Evolutionary conservation across 345 rosid genomes (phyloP), one percentile per base, ranked within the genome.

Genomic region (Barbarea vulgaris): DNA sequence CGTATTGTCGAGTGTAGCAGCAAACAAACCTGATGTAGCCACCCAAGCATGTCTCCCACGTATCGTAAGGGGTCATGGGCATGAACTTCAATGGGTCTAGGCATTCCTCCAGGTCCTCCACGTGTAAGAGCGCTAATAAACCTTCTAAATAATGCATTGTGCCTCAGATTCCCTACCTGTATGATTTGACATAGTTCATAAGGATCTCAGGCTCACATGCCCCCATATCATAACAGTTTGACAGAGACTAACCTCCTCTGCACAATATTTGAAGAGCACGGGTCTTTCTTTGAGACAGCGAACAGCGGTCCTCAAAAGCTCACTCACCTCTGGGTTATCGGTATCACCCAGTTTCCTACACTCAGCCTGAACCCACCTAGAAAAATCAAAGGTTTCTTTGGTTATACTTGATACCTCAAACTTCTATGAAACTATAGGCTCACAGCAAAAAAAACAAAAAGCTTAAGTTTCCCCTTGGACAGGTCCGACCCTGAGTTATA

Each of bases 31-130:
- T 93, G 99, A 88, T 93, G 99, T 60, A 96, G 81, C 99, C 99
- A 96, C 68, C 97, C 99, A 48, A 96, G 87, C 99, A 96, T 96
- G 86, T 93, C 99, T 37, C 99, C 93, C 21, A 93, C 95, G 28
- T 93, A 96, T 74, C 99, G 85, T 78, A 96, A 86, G 51, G 99
- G 99, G 83, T 96, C 99, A 84, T 96, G 98, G 46, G 98, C 99
- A 84, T 93, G 99, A 80, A 95, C 99, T 86, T 96, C 99, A 57
- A 96, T 96, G 67, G 99, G 99, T 83, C 99, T 87, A 57, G 99
- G 98, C 85, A 91, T 79, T 75, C 99, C 98, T 58, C 98, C 94
- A 36, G 96, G 98, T 55, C 98, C 98, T 72, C 99, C 99, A 44
- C 98, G 96, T 50, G 99, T 96, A 64, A 96, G 98, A 74, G 99